A percentile compares a stretch with the other conserved stretches of the same genome.
Conservation (phyloP, 306 rosid genomes). For the Vigna trinervia region DNA sequence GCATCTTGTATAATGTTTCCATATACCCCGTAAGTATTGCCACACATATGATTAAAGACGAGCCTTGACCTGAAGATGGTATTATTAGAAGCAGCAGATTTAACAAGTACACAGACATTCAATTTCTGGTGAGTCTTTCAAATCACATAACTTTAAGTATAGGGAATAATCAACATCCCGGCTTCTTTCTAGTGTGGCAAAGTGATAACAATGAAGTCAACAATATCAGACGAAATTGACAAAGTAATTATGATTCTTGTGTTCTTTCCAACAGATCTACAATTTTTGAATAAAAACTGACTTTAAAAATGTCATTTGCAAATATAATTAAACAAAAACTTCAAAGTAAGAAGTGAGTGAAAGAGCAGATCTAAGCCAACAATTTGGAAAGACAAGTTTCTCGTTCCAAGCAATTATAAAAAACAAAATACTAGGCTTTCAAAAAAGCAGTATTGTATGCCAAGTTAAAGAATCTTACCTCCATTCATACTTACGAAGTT, state of each 20-base stretch:
- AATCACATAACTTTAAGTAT: conserved; percentile 13
- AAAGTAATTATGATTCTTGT: not conserved
- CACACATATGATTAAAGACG: conserved; percentile 88
- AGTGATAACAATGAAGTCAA: conserved; percentile 12
- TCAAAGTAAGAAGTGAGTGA: conserved; percentile 20
- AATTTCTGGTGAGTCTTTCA: conserved; percentile 16
- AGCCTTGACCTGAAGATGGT: conserved; percentile 90
- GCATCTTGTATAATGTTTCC: conserved; percentile 89
- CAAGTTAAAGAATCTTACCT: conserved; percentile 1
- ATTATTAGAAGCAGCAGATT: conserved; percentile 43
- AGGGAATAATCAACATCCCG: conserved; percentile 26
- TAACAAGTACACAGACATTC: conserved; percentile 18
- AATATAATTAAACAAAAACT: not conserved
- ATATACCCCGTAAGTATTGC: conserved; percentile 95
- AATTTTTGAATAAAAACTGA: not conserved
- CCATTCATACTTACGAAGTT: not conserved
- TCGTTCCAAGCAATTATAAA: not conserved
- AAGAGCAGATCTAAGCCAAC: not conserved
- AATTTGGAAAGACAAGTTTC: conserved; percentile 1
- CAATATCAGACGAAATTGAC: not conserved
- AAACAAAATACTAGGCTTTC: conserved; percentile 20
- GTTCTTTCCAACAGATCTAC: conserved; percentile 1
- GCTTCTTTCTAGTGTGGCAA: conserved; percentile 19
- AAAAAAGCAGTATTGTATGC: not conserved
- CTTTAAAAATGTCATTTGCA: not conserved